phyloP scores from a whole-genome alignment of 441 rosid species.

The Syzygium syzygioides region DNA sequence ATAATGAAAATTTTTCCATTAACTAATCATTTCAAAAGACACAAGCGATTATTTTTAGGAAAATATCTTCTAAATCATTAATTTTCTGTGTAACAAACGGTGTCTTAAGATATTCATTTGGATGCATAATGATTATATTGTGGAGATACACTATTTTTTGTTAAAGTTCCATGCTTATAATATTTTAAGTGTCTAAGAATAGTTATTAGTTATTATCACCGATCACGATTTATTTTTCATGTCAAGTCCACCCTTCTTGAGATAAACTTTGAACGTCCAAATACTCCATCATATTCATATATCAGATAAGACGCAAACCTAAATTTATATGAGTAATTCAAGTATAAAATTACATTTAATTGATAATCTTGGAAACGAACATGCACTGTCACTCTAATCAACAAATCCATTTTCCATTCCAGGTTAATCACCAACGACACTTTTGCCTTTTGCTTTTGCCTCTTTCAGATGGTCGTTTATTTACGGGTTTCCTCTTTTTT shows the following conservation, averaged over 20 bases:
- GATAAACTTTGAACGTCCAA: not conserved
- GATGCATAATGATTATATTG: not conserved
- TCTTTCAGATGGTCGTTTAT: not conserved
- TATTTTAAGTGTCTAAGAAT: not conserved
- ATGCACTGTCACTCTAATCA: not conserved
- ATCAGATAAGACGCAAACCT: not conserved
- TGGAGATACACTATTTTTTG: not conserved
- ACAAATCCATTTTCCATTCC: not conserved
- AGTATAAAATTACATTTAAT: not conserved
- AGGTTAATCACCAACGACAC: not conserved
- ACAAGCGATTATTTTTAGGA: no score
- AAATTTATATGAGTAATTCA: not conserved
- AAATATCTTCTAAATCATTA: not conserved
- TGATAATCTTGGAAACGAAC: not conserved
- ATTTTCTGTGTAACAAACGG: not conserved
- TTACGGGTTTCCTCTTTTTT: not conserved
- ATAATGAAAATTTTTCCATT: fast-evolving
- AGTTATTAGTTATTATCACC: not conserved
- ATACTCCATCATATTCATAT: not conserved
- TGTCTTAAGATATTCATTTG: not conserved
- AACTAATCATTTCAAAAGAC: not conserved
- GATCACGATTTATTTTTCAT: not conserved
- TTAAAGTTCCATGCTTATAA: not conserved
- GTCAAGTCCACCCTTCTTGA: not conserved
- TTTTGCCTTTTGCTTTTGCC: not conserved